A percentile compares a stretch with the other conserved stretches of the same genome.
phyloP scores from a whole-genome alignment of 768 basidiomycete species.

The Suillus americanus region DNA sequence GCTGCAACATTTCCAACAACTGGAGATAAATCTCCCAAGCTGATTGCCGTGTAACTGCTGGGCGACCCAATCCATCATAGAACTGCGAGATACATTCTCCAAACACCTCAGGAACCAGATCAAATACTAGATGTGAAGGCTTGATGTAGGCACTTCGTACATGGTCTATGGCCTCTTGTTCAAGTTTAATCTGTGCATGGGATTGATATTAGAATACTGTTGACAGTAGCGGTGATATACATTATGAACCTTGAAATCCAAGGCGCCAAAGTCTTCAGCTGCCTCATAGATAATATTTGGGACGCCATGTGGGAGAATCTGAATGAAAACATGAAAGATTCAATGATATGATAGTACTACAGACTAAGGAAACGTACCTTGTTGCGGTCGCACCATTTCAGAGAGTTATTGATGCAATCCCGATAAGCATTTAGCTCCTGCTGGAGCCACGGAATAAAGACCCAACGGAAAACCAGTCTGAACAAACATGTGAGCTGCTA shows the following conservation, averaged over 20 bases:
- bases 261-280: conserved; percentile 26
- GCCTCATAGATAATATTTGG: conserved; percentile 33
- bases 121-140: conserved; percentile 33
- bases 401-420: conserved; percentile 1
- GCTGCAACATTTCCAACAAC: conserved; percentile 1
- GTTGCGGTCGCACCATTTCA: conserved; percentile 2
- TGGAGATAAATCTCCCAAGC: conserved; percentile 24
- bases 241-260: conserved; percentile 36
- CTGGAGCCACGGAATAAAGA: conserved; percentile 22
- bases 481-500: conserved; percentile 17
- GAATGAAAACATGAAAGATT: neutral
- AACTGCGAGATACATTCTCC: conserved; percentile 10
- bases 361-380: conserved; percentile 1
- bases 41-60: conserved; percentile 18
- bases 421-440: conserved; percentile 5
- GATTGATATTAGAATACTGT: neutral
- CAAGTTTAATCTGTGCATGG: conserved; percentile 19
- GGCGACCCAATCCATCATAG: conserved; percentile 24
- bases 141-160: conserved; percentile 30
- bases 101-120: conserved; percentile 35
- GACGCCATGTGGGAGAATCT: conserved; percentile 36
- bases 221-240: neutral
- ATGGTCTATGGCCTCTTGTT: conserved; percentile 16
- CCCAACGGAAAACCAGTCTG: conserved; percentile 37
- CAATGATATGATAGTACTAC: conserved; percentile 16